phyloP scores from a whole-genome alignment of 1,139 yeast genomes.

The Suhomyces kunorum region DNA sequence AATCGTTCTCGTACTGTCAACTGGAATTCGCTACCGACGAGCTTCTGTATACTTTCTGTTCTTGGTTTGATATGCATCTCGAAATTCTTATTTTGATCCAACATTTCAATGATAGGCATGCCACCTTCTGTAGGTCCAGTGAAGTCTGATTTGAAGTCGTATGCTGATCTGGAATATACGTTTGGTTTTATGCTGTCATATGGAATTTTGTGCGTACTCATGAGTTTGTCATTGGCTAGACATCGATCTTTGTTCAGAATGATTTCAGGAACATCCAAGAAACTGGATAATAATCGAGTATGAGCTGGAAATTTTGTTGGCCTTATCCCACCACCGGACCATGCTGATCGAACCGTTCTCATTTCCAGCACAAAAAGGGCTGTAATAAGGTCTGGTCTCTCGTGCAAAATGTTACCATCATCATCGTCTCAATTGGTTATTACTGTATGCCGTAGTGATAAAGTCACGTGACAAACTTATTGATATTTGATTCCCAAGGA shows the following conservation, averaged over 20 bases:
- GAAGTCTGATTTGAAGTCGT: constrained; percentile 18
- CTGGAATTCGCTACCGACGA: constrained; percentile 23
- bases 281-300: not conserved
- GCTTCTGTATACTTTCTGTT: constrained; percentile 15
- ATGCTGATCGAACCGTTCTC: not conserved
- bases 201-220: constrained; percentile 14
- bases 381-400: not conserved
- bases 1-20: constrained; percentile 28
- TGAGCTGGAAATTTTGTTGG: not conserved
- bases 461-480: too few species aligned
- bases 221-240: constrained; percentile 12
- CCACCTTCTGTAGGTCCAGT: constrained; percentile 17
- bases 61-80: constrained; percentile 12
- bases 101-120: constrained; percentile 14
- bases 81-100: constrained; percentile 16
- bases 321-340: not conserved
- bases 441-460: too few species aligned
- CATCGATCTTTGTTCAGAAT: constrained; percentile 24
- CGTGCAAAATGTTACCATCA: not conserved
- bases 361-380: too few species aligned
- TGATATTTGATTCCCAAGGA: too few species aligned
- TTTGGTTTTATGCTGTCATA: constrained; percentile 17
- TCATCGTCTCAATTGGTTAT: not conserved
- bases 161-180: constrained; percentile 19
- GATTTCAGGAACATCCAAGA: constrained; percentile 9